Evolutionary conservation across 1,284 basidiomycete genomes (phyloP), one percentile per base, ranked within the genome.

Genomic region (Ganoderma lingzhi): DNA sequence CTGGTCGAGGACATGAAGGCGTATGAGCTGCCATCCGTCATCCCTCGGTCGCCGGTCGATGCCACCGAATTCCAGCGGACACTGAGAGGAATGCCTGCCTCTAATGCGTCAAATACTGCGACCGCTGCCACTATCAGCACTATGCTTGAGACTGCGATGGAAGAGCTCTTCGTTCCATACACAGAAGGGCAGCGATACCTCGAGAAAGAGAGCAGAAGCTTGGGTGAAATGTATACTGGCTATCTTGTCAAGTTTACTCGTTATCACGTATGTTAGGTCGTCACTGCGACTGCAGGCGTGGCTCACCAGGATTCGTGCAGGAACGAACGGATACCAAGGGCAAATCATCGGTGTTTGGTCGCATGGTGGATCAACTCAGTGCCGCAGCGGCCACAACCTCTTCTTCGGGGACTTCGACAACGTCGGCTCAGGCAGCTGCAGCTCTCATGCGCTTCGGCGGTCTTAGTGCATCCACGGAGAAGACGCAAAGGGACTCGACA

Each of bases 121-220:
- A 84, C 86, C 9, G 85, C 89, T 19, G 82, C 86, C n/a, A 84
- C 88, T 5, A 85, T 98, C 23, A 90, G 91, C 37, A 87, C 89
- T 0, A 96, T 99, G 94, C 85, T 99, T 15, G 98, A 99, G 79
- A 93, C 91, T 41, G 93, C 96, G 0, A 92, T 99, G 87, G 98
- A 99, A 74, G 98, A 99, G 79, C 88, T 99, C 19, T 99, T 99
- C 74, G 90, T 97, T 32, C 95, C 96, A 2, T 99, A 98, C 79
- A 93, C 93, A 6, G 97, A 98, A 80, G 96, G 95, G 2, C 90
- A 91, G 67, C 87, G 96, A 69, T 99, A 99, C 78, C 86, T 99
- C 5, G 98, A 99, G 77, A 89, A 90, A 44, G 98, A 99, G 83
- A 94, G 90, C 75, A 95, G 93, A 80, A 96, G 92, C 77, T 80